phyloP scores from a whole-genome alignment of 75 land plant species.

The Chamaecyparis obtusa region DNA sequence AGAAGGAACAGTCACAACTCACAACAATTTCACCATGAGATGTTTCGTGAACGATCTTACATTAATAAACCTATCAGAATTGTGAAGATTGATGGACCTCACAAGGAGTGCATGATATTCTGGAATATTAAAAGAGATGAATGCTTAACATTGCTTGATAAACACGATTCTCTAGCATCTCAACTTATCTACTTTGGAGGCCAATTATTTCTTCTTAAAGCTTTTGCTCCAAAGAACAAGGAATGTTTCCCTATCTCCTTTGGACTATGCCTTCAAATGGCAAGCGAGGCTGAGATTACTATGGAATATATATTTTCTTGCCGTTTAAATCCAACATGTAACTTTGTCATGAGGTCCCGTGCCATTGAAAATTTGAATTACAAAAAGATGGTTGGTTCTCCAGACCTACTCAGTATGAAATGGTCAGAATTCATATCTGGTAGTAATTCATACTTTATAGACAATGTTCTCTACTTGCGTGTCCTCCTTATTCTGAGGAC shows the following conservation, averaged over 20 bases:
- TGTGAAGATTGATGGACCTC: slow-evolving; percentile 38
- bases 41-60: slow-evolving; percentile 33
- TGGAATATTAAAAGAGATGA: slow-evolving; percentile 45
- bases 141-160: neutral
- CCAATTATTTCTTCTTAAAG: neutral
- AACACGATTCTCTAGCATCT: neutral
- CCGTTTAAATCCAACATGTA: neutral
- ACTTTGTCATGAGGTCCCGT: neutral
- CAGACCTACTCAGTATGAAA: neutral
- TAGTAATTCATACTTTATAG: neutral
- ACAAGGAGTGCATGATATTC: slow-evolving; percentile 39
- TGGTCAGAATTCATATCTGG: neutral
- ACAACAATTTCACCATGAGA: slow-evolving; percentile 8
- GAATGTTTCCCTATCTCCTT: neutral
- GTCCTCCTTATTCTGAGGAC: neutral
- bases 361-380: neutral
- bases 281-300: neutral
- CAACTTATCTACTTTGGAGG: neutral
- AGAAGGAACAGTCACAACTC: slow-evolving; percentile 9
- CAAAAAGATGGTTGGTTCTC: neutral
- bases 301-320: neutral
- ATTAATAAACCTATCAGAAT: slow-evolving; percentile 43
- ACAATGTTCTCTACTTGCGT: neutral
- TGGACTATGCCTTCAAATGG: neutral
- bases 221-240: neutral